Percentiles rank a stretch among this genome's conserved stretches.
phyloP scores from a whole-genome alignment of 2,329 filamentous ascomycete genomes.

The Cladosporium velox region DNA sequence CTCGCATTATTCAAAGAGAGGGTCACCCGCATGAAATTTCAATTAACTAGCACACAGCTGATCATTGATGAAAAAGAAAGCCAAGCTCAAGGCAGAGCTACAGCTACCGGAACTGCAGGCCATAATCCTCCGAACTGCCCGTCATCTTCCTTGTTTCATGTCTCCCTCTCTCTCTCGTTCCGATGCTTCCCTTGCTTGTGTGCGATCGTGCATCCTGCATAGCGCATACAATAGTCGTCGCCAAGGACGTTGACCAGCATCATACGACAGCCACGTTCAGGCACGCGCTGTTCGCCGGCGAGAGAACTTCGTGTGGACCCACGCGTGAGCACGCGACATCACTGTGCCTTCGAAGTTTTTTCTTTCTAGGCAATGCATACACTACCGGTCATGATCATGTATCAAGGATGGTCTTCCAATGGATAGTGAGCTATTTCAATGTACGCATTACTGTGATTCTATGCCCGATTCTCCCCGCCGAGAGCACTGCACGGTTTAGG shows the following conservation, averaged over 20 bases:
- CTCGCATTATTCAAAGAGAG: slow-evolving; percentile 5
- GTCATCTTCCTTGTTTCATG: neutral
- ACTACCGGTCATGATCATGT: neutral
- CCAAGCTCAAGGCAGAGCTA: neutral
- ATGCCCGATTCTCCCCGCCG: slow-evolving; percentile 3
- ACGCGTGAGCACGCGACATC: slow-evolving; percentile 14
- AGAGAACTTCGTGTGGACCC: neutral
- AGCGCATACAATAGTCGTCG: neutral
- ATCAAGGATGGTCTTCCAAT: neutral
- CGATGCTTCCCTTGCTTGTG: neutral
- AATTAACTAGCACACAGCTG: slow-evolving; percentile 1
- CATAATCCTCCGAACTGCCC: neutral
- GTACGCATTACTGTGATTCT: neutral
- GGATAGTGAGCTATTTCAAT: neutral
- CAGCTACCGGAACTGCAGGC: neutral
- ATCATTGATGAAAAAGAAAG: neutral
- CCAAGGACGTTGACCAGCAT: neutral
- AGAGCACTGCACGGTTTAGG: neutral
- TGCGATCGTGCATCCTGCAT: neutral
- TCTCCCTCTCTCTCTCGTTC: neutral
- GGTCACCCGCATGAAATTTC: slow-evolving; percentile 9
- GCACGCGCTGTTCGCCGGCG: slow-evolving; percentile 7
- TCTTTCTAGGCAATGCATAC: neutral
- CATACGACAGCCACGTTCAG: slow-evolving; percentile 1
- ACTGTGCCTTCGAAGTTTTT: neutral